Percentiles rank a stretch among this genome's conserved stretches.
These are phyloP conservation scores for Lachnellula arida DNA, from an alignment of 2,329 filamentous ascomycete species.

Conservation along the genomic window DNA sequence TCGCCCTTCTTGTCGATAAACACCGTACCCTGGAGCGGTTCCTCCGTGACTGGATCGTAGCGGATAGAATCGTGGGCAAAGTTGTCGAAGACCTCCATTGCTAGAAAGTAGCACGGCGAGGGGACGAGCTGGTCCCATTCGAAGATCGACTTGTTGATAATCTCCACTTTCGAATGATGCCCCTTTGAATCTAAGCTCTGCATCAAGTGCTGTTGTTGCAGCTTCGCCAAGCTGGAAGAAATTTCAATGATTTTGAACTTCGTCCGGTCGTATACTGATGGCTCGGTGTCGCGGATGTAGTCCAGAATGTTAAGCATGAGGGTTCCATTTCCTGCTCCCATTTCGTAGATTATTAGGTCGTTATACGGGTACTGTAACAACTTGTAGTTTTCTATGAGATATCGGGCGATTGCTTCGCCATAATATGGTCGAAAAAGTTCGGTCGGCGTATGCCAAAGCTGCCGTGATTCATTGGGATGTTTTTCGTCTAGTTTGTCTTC, in stretches of 20 bases:
- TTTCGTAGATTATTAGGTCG: slow-evolving; percentile 96
- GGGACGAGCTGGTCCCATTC: slow-evolving; percentile 88
- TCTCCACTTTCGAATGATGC: slow-evolving; percentile 82
- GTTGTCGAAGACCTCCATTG: slow-evolving; percentile 98
- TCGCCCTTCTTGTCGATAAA: slow-evolving; percentile 81
- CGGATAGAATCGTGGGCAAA: slow-evolving; percentile 93
- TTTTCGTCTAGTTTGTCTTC: slow-evolving; percentile 79
- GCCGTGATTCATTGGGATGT: slow-evolving; percentile 64
- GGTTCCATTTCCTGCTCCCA: slow-evolving; percentile 95
- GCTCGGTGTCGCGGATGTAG: slow-evolving; percentile 85
- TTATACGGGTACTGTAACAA: slow-evolving; percentile 91
- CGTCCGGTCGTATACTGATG: slow-evolving; percentile 89
- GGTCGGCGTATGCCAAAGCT: slow-evolving; percentile 97
- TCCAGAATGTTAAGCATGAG: slow-evolving; percentile 98
- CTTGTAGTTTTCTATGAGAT: slow-evolving; percentile 93
- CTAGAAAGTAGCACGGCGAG: slow-evolving; percentile 93
- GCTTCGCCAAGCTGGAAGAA: slow-evolving; percentile 69
- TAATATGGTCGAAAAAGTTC: slow-evolving; percentile 97
- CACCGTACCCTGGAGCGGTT: slow-evolving; percentile 82
- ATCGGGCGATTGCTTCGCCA: slow-evolving; percentile 93
- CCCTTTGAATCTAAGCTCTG: slow-evolving; percentile 64
- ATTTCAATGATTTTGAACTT: slow-evolving; percentile 97
- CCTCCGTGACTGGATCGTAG: slow-evolving; percentile 76
- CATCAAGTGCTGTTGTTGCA: slow-evolving; percentile 70
- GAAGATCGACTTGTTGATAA: slow-evolving; percentile 92